Conservation (phyloP, 306 rosid species). For the Pterocarpus macrocarpus region DNA sequence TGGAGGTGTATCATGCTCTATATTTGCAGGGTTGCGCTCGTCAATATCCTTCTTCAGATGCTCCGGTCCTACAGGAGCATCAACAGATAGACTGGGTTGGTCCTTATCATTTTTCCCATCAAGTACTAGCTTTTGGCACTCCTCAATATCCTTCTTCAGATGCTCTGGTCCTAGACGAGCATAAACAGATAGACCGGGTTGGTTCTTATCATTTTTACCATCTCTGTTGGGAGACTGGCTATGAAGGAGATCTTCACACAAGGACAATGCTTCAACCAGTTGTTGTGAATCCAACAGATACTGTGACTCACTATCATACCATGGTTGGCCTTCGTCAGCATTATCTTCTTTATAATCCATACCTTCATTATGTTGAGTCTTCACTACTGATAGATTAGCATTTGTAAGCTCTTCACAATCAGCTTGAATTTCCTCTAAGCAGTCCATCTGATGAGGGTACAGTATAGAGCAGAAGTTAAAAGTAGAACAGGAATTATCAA, state of each 20-base stretch:
- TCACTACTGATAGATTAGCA: slow-evolving; percentile 45
- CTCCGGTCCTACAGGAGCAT: slow-evolving; percentile 77
- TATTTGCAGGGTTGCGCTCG: slow-evolving; percentile 72
- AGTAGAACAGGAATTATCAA: slow-evolving; percentile 37
- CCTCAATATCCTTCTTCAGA: slow-evolving; percentile 81
- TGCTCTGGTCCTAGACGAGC: slow-evolving; percentile 70
- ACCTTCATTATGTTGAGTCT: slow-evolving; percentile 47
- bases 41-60: slow-evolving; percentile 83
- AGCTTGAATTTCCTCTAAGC: slow-evolving; percentile 56
- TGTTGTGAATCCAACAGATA: slow-evolving; percentile 79
- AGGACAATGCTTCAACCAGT: slow-evolving; percentile 74
- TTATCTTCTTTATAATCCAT: slow-evolving; percentile 49
- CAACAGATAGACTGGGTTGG: slow-evolving; percentile 65
- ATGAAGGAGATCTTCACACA: slow-evolving; percentile 77
- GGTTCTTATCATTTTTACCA: slow-evolving; percentile 52
- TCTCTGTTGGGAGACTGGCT: slow-evolving; percentile 82
- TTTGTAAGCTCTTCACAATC: slow-evolving; percentile 50
- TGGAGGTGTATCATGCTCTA: slow-evolving; percentile 71
- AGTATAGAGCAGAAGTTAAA: slow-evolving; percentile 30
- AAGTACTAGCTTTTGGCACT: slow-evolving; percentile 63
- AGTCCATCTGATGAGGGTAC: slow-evolving; percentile 36
- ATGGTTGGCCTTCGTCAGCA: slow-evolving; percentile 67
- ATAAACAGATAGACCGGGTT: slow-evolving; percentile 64
- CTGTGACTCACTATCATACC: slow-evolving; percentile 95
- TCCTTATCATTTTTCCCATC: slow-evolving; percentile 34